Conservation (phyloP, 805 yeast species). For the Saturnispora gosingensis region DNA sequence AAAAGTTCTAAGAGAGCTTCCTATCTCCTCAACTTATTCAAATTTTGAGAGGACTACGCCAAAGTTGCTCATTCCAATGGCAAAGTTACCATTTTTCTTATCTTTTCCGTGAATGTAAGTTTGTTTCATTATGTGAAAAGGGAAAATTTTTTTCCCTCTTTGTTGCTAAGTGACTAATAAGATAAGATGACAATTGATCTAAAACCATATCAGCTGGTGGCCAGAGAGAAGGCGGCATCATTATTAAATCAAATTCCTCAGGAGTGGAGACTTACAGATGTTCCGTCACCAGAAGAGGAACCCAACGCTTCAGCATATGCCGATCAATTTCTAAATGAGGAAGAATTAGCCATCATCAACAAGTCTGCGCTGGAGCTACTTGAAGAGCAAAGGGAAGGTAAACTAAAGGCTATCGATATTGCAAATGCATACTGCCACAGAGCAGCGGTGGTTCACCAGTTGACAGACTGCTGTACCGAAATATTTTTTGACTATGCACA, state of each 20-base stretch:
- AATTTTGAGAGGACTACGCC: not conserved
- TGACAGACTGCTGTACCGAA: conserved; percentile 34
- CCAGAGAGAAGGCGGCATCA: conserved; percentile 14
- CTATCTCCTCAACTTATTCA: not conserved
- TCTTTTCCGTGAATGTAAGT: not conserved
- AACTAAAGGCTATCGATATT: conserved; percentile 29
- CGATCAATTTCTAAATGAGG: conserved; percentile 17
- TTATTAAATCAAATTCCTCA: conserved; percentile 21
- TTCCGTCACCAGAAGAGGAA: conserved; percentile 25
- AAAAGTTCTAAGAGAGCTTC: not conserved
- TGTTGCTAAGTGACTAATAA: too few relatives aligned
- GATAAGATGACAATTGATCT: not conserved
- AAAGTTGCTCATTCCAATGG: not conserved
- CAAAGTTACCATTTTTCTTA: not conserved
- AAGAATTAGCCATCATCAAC: conserved; percentile 18
- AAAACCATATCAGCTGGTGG: conserved; percentile 16
- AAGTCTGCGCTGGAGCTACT: conserved; percentile 20
- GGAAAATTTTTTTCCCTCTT: not conserved
- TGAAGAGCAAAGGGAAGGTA: conserved; percentile 23
- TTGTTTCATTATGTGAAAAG: not conserved
- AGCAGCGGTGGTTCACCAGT: conserved; percentile 34
- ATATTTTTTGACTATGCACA: conserved; percentile 35
- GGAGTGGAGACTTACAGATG: conserved; percentile 22
- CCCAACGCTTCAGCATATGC: conserved; percentile 19
- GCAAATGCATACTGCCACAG: conserved; percentile 34